phyloP scores from a whole-genome alignment of 306 rosid species.

The Quercus parvula region DNA sequence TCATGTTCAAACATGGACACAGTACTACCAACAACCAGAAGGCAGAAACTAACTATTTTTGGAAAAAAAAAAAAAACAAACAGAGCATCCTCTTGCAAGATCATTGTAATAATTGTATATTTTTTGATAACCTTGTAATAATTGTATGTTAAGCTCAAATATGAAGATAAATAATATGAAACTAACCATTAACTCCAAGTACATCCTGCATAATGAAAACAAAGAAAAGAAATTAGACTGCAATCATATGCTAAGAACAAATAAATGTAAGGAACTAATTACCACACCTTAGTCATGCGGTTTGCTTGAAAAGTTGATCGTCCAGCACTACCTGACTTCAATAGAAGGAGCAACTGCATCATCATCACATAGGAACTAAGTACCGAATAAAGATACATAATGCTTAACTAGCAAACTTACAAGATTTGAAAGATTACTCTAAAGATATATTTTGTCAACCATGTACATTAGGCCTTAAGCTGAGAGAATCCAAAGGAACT shows the following conservation, averaged over 20 bases:
- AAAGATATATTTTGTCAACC: neutral
- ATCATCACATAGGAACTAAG: constrained; percentile 1
- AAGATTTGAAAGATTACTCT: neutral
- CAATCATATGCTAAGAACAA: neutral
- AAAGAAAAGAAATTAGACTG: constrained; percentile 12
- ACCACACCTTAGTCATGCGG: constrained; percentile 33
- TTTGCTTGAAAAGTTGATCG: constrained; percentile 13
- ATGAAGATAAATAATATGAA: neutral
- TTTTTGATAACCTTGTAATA: neutral
- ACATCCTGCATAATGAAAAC: constrained; percentile 42
- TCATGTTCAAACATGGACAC: neutral
- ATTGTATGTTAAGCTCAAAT: neutral
- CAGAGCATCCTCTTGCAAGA: neutral
- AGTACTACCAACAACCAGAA: neutral
- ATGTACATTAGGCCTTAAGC: neutral
- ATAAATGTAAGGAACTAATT: constrained; percentile 3
- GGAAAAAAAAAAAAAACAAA: neutral
- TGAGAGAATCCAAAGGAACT: neutral
- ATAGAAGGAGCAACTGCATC: constrained; percentile 31
- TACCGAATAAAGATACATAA: neutral
- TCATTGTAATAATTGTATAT: neutral
- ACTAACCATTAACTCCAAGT: constrained; percentile 49
- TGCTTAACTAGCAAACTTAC: neutral
- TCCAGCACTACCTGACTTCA: constrained; percentile 15
- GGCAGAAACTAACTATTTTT: neutral